phyloP scores from a whole-genome alignment of 2,329 filamentous ascomycete genomes.

The Sporothrix phasma region DNA sequence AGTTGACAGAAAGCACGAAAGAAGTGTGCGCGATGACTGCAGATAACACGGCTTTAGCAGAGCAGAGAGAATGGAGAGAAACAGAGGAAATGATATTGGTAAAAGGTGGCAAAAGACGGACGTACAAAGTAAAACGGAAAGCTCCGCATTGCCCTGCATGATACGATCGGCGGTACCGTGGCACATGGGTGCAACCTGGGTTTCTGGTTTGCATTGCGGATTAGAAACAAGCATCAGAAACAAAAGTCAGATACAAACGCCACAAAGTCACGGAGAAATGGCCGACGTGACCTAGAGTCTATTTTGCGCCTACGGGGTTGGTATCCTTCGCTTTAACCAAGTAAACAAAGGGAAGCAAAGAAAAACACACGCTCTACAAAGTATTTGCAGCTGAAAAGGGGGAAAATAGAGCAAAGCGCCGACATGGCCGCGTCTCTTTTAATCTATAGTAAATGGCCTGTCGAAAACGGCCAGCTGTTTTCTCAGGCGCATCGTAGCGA shows the following conservation, averaged over 20 bases:
- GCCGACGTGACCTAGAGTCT: background rate
- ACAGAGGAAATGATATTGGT: background rate
- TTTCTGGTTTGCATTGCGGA: no score
- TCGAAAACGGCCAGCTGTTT: background rate
- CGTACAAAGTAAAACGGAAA: background rate
- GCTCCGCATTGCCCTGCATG: background rate
- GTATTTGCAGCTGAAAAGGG: background rate
- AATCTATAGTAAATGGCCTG: background rate
- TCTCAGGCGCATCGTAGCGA: background rate
- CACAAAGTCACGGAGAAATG: no score
- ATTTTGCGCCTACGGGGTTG: background rate
- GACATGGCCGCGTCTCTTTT: no score
- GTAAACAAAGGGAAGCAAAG: background rate
- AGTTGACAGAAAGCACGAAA: background rate
- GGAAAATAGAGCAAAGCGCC: background rate
- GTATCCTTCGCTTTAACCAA: background rate
- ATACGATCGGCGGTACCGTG: no score
- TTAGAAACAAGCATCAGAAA: no score
- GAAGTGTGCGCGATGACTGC: background rate
- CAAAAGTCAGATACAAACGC: no score
- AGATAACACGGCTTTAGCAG: no score
- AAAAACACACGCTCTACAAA: background rate
- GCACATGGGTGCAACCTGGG: no score
- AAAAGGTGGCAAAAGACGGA: background rate
- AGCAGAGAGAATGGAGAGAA: no score